Conservation (phyloP, 2,329 filamentous ascomycete species). For the Achaetomium macrosporum region DNA sequence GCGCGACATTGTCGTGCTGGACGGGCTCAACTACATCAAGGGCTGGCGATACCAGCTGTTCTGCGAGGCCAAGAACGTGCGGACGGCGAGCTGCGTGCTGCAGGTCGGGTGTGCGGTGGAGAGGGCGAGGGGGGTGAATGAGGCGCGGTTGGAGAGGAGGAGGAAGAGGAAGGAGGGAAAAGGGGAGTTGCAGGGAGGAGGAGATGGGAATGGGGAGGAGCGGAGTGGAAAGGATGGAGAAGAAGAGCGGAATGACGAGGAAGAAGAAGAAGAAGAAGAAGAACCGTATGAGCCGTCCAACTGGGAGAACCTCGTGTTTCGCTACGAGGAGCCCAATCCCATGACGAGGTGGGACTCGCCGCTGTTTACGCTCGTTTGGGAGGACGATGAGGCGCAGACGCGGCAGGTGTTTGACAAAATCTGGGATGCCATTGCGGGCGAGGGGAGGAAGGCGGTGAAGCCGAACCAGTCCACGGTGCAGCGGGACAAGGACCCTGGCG, state of each 20-base stretch:
- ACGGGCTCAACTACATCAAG: constrained; percentile 83
- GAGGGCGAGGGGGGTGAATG: constrained; percentile 54
- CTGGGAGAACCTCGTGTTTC: constrained; percentile 74
- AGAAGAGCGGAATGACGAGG: constrained; percentile 30
- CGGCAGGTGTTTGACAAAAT: constrained; percentile 55
- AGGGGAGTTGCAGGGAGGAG: constrained; percentile 16
- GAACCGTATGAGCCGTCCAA: constrained; percentile 51
- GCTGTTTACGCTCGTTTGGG: constrained; percentile 71
- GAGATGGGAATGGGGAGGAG: constrained; percentile 29
- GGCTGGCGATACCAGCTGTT: constrained; percentile 82
- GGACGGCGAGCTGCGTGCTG: constrained; percentile 70
- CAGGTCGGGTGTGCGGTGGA: constrained; percentile 54
- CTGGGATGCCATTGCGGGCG: constrained; percentile 68
- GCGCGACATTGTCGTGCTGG: constrained; percentile 71
- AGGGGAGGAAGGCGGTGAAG: constrained; percentile 55
- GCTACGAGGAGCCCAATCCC: constrained; percentile 80
- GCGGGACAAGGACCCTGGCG: constrained; percentile 53
- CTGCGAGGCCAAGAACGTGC: constrained; percentile 75
- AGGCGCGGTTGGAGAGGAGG: constrained; percentile 43
- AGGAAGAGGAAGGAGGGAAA: background rate
- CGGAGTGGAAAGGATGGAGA: constrained; percentile 23
- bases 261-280: constrained; percentile 31
- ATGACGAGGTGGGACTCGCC: constrained; percentile 83
- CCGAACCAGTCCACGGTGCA: constrained; percentile 72
- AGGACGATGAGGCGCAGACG: constrained; percentile 60